phyloP scores from a whole-genome alignment of 495 filamentous ascomycete species.

The Penicillium roqueforti region DNA sequence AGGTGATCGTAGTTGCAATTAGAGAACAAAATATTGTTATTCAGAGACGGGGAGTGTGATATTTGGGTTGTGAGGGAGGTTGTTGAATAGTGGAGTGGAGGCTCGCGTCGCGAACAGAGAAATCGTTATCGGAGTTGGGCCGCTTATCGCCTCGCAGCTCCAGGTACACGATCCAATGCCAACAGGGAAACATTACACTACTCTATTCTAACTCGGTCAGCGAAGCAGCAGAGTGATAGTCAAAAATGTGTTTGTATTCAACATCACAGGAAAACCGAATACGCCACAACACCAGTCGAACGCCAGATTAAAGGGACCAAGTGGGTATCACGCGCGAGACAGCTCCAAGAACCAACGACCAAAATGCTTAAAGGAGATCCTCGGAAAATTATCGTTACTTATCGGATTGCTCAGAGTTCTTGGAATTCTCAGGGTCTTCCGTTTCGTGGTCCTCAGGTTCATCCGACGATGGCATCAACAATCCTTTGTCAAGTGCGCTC shows the following conservation, averaged over 20 bases:
- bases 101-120: constrained; percentile 1
- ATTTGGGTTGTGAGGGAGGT: not conserved
- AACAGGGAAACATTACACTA: not conserved
- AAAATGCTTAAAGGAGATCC: not conserved
- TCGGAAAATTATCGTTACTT: not conserved
- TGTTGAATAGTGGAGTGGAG: not conserved
- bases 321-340: not conserved
- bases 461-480: constrained; percentile 25
- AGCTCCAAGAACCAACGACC: not conserved
- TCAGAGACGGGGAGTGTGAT: not conserved
- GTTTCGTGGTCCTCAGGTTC: not conserved
- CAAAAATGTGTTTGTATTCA: not conserved
- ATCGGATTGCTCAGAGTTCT: not conserved
- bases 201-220: not conserved
- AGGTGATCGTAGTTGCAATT: not conserved
- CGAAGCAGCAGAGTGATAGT: not conserved
- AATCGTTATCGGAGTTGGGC: not conserved
- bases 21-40: not conserved
- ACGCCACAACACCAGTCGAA: not conserved
- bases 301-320: not conserved
- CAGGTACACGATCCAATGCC: not conserved
- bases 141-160: not conserved
- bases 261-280: not conserved
- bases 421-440: not conserved
- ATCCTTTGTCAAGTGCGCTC: constrained; percentile 43